Base-by-base conservation (phyloP, 371 early-diverging fungal genomes). In the Mortierella sp. region DNA sequence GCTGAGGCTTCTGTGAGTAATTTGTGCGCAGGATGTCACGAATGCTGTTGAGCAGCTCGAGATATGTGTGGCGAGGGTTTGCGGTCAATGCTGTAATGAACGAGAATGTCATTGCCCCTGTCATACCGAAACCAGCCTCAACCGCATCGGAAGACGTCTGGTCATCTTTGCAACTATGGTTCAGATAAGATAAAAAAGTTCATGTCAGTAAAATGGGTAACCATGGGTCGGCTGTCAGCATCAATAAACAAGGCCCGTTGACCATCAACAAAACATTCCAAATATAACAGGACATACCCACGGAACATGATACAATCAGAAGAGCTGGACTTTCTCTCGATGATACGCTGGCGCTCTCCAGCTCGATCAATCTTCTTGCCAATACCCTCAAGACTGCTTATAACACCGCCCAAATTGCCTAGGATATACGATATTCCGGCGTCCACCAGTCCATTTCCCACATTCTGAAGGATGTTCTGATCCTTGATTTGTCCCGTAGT, bases 81-180 rank as follows among this genome's bases (percentile, higher is more conserved):
- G 80, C 81, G 64, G 90, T 88, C 78, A 98, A 82, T 82, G 91
- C 94, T 55, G 89, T 89, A 69, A 95, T 93, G 26, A 98, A 93
- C 0, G 98, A 96, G 78, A 93, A 94, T 19, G 94, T 94, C 96
- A 98, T 95, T 37, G 99, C 99, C 40, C 99, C 96, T 0, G 95
- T 95, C 76, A 91, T 90, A 26, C 89, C 86, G 89, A 91, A 92
- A 5, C 92, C 91, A 43, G 92, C 89, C 73, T 91, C 91, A 9
- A 82, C 79, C 11, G 97, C 90, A 90, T 98, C 98, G 0, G 98
- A 97, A 11, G 95, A 95, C 0, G 97, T 97, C 85, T 98, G 97
- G 78, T 90, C 90, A 82, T 98, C 99, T 82, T 96, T 96, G 89
- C 98, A 98, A 10, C 84, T 83, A 69, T 55, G 31, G 8, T 6